Percentiles rank a stretch among this genome's conserved stretches.
Conservation (phyloP, 2,329 filamentous ascomycete species). For the Alternaria postmessia region DNA sequence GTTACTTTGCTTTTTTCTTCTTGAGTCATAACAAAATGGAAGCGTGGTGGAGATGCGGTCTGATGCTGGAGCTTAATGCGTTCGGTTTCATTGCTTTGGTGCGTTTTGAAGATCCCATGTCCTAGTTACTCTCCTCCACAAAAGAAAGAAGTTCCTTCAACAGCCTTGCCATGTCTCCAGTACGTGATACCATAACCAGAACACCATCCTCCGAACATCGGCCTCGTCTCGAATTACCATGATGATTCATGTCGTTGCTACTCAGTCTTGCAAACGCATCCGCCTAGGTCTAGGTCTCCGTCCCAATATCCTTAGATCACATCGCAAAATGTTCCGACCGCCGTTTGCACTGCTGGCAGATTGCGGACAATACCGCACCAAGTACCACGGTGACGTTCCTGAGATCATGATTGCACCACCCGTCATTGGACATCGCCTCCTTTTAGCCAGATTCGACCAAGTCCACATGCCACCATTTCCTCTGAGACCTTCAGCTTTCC, state of each 20-base stretch:
- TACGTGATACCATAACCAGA: not conserved
- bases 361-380: rapidly evolving
- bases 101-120: not conserved
- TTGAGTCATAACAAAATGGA: not conserved
- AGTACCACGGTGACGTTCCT: not conserved
- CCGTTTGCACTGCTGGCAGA: not conserved
- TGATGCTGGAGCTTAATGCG: not conserved
- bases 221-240: not conserved
- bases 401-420: not conserved
- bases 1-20: not conserved
- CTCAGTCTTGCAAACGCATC: not conserved
- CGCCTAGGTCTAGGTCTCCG: not conserved
- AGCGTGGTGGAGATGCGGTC: not conserved
- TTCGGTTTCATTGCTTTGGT: not conserved
- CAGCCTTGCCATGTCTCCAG: not conserved
- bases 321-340: too few relatives aligned
- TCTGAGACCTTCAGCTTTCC: not conserved
- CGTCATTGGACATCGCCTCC: not conserved
- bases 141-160: not conserved
- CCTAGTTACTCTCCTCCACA: not conserved
- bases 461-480: not conserved
- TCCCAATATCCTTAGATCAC: not conserved
- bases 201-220: not conserved
- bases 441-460: not conserved
- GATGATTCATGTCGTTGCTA: not conserved